A percentile compares a stretch with the other conserved stretches of the same genome.
These are phyloP conservation scores for Lachnellula hyalina DNA, from an alignment of 2,329 filamentous ascomycete genomes.

Conservation along the genomic window DNA sequence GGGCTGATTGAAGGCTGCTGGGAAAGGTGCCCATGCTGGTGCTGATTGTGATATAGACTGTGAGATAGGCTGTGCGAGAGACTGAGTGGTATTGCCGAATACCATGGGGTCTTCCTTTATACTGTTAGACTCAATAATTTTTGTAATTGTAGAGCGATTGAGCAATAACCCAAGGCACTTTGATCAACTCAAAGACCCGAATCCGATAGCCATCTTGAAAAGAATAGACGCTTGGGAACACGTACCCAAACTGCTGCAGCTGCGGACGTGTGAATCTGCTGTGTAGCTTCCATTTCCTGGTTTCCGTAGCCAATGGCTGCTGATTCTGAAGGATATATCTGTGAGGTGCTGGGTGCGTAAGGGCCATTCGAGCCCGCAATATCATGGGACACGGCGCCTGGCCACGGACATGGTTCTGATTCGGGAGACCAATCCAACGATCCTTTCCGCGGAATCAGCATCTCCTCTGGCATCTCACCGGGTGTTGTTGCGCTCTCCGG, in stretches of 20 bases:
- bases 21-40: constrained; percentile 26
- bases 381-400: background rate
- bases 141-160: background rate
- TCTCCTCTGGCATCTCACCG: constrained; percentile 19
- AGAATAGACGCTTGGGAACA: background rate
- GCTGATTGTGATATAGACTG: constrained; percentile 17
- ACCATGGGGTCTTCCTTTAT: constrained; percentile 17
- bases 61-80: constrained; percentile 15
- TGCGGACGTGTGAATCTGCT: constrained; percentile 18
- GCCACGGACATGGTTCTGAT: constrained; percentile 5
- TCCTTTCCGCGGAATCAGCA: constrained; percentile 22
- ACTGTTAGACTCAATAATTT: background rate
- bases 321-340: constrained; percentile 12
- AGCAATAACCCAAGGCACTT: no score
- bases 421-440: constrained; percentile 22
- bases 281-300: constrained; percentile 13
- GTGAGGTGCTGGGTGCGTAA: constrained; percentile 10
- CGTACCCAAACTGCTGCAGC: constrained; percentile 21
- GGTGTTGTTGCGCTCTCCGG: constrained; percentile 7
- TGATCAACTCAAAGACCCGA: background rate
- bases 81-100: constrained; percentile 16
- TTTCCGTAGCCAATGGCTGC: constrained; percentile 11
- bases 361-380: constrained; percentile 9
- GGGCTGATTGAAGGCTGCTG: constrained; percentile 24
- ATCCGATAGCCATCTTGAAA: background rate